Evolutionary conservation across 2,329 filamentous ascomycete genomes (phyloP), one percentile per base, ranked within the genome.

Genomic region (Bisporella sp.): DNA sequence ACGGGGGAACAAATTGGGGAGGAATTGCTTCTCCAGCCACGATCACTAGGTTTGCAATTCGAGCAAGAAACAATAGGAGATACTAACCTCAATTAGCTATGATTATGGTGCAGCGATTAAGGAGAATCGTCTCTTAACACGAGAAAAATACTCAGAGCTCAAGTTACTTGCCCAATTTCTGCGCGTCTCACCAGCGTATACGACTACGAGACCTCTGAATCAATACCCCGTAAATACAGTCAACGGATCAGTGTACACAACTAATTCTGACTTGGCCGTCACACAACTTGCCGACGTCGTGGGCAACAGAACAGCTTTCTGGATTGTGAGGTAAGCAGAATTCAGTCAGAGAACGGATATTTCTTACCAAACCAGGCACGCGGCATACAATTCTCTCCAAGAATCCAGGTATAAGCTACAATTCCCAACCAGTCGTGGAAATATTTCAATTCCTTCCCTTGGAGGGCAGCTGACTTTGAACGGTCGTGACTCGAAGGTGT

Each of bases 311-410:
- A 71, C 72, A 3, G 74, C 69, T 21, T 86, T 85, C 66, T 89
- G 80, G 62, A 73, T 89, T 1, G 68, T 81, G 3, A 72, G 84
- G 29, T 85, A 90, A 59, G 67, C 76, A 0, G 75, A 80, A 46
- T 87, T 85, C 12, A 29, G 5, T n/a, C 8, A 6, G 9, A 30
- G 13, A 32, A 11, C 8, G 11, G 13, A n/a, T 7, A 4, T 31
- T 13, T 31, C 4, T 45, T 45, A 45, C 21, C 21, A 21, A 21
- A 21, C 3, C 3, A 21, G 21, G 21, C 21, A 21, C 21, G 21
- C 21, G 21, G 21, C 21, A 21, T 21, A 21, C 21, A 21, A 21
- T 21, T 21, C 21, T 21, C 21, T 21, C 3, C 21, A 21, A 21
- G 21, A 21, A 2, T 21, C 21, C 21, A 21, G 21, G 21, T 21